Evolutionary conservation across 176 grass and related monocot species (phyloP).

Genomic region (Eleusine coracana): DNA sequence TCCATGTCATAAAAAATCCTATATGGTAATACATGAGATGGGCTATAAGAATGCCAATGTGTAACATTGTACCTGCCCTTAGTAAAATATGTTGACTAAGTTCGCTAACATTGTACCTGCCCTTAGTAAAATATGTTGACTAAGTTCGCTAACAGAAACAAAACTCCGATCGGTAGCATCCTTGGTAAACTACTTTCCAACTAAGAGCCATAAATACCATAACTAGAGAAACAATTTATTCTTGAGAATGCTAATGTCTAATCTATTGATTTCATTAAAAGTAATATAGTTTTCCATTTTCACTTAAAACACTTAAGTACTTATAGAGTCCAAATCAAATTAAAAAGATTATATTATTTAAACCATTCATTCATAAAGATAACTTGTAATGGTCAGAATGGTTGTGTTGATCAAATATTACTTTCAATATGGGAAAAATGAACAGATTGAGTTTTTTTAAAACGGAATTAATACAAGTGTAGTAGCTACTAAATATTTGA

Average conservation of each 20-base stretch:
- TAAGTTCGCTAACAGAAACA: background rate
- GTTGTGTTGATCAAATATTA: background rate
- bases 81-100: no score
- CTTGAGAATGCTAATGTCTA: background rate
- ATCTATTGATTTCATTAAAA: background rate
- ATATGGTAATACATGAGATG: no score
- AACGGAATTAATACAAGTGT: background rate
- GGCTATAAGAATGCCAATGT: no score
- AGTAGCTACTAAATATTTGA: background rate
- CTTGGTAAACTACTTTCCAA: background rate
- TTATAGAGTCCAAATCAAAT: background rate
- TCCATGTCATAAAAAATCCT: no score
- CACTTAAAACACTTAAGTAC: background rate
- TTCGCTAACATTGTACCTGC: background rate
- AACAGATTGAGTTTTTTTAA: background rate
- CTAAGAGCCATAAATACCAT: background rate
- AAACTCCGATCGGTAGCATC: no score
- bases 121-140: no score
- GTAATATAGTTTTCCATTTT: background rate
- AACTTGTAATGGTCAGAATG: background rate
- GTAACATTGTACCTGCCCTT: no score
- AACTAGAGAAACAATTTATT: background rate
- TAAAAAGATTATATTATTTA: background rate
- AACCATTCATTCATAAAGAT: background rate
- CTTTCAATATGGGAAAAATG: background rate